These are phyloP conservation scores for Datura wrightii DNA, from an alignment of 257 asterid species.

Conservation along the genomic window DNA sequence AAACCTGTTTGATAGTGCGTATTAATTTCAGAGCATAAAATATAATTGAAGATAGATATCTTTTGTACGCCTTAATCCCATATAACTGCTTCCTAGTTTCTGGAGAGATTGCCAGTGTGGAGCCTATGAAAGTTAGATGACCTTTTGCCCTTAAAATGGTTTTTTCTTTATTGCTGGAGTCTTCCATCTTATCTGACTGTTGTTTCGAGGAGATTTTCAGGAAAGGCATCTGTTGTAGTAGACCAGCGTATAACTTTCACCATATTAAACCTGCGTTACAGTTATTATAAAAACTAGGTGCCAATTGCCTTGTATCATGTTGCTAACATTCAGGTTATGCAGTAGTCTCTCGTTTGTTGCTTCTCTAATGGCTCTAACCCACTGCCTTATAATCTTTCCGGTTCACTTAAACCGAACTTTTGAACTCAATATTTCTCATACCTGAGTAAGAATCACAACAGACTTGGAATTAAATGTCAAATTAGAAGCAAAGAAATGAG, in stretches of 20 bases:
- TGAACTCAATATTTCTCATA: not conserved
- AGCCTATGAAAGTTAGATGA: constrained; percentile 17
- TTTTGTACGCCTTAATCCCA: not conserved
- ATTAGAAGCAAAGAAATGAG: constrained; percentile 17
- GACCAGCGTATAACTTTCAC: not conserved
- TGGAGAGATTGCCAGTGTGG: not conserved
- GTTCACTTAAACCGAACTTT: not conserved
- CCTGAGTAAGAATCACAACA: not conserved
- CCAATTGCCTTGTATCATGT: not conserved
- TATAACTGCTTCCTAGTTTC: not conserved
- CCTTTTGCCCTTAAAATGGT: not conserved
- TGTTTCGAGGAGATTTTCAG: not conserved
- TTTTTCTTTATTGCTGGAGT: constrained; percentile 15
- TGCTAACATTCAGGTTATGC: not conserved
- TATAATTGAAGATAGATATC: not conserved
- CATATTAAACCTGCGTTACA: not conserved
- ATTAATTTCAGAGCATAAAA: not conserved
- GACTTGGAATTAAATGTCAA: not conserved
- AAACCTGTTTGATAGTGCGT: not conserved
- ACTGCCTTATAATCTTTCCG: not conserved
- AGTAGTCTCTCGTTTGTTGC: not conserved
- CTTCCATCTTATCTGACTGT: constrained; percentile 9
- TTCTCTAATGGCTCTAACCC: constrained; percentile 15
- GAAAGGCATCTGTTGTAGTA: not conserved
- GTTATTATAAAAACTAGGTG: not conserved